Evolutionary conservation across 768 basidiomycete genomes (phyloP).

Genomic region (Auriscalpium orientale): DNA sequence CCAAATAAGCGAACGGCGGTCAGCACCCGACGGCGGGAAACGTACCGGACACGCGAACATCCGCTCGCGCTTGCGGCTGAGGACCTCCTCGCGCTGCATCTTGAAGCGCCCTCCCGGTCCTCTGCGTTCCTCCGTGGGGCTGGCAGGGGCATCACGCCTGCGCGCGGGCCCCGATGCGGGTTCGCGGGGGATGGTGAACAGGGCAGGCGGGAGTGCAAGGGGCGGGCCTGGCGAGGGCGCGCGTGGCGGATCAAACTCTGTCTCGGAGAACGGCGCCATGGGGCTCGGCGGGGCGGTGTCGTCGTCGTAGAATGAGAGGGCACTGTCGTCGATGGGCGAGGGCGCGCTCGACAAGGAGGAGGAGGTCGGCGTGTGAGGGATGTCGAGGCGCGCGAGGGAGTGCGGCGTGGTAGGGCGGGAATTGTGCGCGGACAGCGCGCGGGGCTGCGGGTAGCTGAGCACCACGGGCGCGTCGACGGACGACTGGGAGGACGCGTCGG

Average conservation of each 20-base stretch:
- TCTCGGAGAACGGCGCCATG: background rate
- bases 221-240: slow-evolving; percentile 5
- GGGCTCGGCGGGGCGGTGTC: no score
- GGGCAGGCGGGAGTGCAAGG: slow-evolving; percentile 11
- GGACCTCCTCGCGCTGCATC: slow-evolving; percentile 1
- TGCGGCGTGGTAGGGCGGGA: background rate
- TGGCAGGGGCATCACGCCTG: slow-evolving; percentile 7
- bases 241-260: no score
- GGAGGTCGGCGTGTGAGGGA: no score
- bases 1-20: no score
- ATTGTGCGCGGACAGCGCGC: background rate
- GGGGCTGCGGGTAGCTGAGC: background rate
- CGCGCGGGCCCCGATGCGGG: slow-evolving; percentile 7
- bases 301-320: no score
- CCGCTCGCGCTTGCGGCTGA: slow-evolving; percentile 15
- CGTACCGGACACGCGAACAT: slow-evolving; percentile 14
- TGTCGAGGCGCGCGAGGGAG: background rate
- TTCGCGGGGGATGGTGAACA: slow-evolving; percentile 7
- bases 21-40: background rate
- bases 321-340: no score
- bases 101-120: slow-evolving; percentile 16
- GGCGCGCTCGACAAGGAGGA: no score
- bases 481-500: background rate
- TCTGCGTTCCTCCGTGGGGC: slow-evolving; percentile 13
- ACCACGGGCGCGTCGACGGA: background rate